Evolutionary conservation across 768 basidiomycete genomes (phyloP).

Genomic region (Tylopilus subfusipes): DNA sequence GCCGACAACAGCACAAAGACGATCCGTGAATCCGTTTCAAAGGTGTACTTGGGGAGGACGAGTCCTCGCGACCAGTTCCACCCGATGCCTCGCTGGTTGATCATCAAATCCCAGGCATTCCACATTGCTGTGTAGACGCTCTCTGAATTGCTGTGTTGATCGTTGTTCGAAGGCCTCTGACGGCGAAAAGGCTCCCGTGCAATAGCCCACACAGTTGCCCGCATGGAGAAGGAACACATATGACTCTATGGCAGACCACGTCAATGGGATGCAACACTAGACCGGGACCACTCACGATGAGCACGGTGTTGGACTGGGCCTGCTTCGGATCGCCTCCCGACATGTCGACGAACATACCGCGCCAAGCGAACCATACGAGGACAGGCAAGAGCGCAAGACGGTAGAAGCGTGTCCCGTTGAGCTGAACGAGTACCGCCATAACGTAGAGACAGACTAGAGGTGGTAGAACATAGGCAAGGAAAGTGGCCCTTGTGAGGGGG

Average conservation of each 20-base stretch:
- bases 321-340: constrained; percentile 18
- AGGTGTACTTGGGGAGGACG: constrained; percentile 12
- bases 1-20: constrained; percentile 15
- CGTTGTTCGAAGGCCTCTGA: background rate
- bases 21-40: constrained; percentile 14
- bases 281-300: constrained; percentile 16
- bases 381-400: constrained; percentile 50
- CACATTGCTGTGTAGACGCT: constrained; percentile 15
- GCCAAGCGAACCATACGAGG: constrained; percentile 42
- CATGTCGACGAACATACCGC: constrained; percentile 29
- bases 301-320: constrained; percentile 7
- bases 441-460: constrained; percentile 43
- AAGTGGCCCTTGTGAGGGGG: constrained; percentile 19
- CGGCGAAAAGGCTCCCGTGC: constrained; percentile 12
- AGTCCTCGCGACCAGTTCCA: constrained; percentile 25
- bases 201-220: constrained; percentile 15
- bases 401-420: constrained; percentile 37
- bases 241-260: constrained; percentile 4
- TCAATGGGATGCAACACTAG: background rate
- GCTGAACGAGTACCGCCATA: constrained; percentile 50
- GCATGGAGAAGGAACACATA: constrained; percentile 16
- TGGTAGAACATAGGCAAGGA: constrained; percentile 38
- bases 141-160: background rate
- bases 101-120: constrained; percentile 25
- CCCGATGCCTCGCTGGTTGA: constrained; percentile 23